These are phyloP conservation scores for Pyrenochaeta sp. DNA, from an alignment of 2,329 filamentous ascomycete genomes.

Conservation along the genomic window DNA sequence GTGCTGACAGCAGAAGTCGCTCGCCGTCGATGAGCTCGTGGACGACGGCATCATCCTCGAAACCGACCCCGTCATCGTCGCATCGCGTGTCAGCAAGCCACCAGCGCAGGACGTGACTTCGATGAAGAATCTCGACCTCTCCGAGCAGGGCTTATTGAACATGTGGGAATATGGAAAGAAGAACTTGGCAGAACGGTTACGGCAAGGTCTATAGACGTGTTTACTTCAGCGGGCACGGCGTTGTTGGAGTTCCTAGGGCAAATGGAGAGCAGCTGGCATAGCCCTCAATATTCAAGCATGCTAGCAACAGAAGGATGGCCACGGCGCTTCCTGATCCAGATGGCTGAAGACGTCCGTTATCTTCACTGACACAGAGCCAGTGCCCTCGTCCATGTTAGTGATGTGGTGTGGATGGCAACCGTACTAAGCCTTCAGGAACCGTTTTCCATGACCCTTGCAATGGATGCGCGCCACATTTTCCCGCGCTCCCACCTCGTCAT, in stretches of 20 bases:
- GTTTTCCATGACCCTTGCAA: constrained; percentile 34
- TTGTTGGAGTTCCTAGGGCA: constrained; percentile 41
- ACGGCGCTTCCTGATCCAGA: constrained; percentile 6
- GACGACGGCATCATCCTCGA: constrained; percentile 87
- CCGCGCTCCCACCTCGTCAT: constrained; percentile 38
- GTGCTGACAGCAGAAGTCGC: constrained; percentile 81
- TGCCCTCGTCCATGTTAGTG: not conserved
- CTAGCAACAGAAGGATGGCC: constrained; percentile 15
- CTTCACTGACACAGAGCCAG: constrained; percentile 11
- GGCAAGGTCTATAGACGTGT: constrained; percentile 67
- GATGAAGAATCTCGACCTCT: constrained; percentile 92
- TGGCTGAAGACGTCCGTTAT: constrained; percentile 11
- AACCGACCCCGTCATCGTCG: constrained; percentile 93
- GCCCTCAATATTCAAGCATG: constrained; percentile 7
- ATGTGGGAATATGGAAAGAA: constrained; percentile 92
- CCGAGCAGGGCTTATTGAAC: constrained; percentile 94
- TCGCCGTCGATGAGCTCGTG: constrained; percentile 85
- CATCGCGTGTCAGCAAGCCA: constrained; percentile 89
- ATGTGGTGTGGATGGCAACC: not conserved
- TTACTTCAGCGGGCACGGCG: constrained; percentile 32
- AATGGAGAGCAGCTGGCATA: constrained; percentile 17
- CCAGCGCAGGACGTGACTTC: constrained; percentile 87
- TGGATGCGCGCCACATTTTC: constrained; percentile 21
- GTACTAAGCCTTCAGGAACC: constrained; percentile 26
- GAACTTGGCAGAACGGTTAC: constrained; percentile 88